Evolutionary conservation across 208 protist species (phyloP).

Genomic region (Lotmaria passim): DNA sequence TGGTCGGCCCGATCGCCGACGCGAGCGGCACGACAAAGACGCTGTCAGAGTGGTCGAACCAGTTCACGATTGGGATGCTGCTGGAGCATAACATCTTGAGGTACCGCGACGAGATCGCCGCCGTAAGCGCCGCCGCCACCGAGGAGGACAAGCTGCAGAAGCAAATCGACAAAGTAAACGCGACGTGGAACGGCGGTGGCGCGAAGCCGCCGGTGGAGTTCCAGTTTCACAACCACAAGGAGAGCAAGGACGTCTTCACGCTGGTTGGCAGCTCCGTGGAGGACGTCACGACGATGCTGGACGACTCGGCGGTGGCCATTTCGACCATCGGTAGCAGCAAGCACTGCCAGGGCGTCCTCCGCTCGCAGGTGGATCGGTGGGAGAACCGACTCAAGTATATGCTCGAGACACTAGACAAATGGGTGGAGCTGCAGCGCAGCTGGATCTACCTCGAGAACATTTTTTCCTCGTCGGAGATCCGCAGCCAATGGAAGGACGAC

Average conservation of each 20-base stretch:
- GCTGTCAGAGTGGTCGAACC: slow-evolving; percentile 75
- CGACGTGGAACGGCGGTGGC: slow-evolving; percentile 91
- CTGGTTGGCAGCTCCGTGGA: slow-evolving; percentile 91
- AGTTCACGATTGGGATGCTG: slow-evolving; percentile 92
- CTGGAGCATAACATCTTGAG: slow-evolving; percentile 87
- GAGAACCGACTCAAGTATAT: slow-evolving; percentile 94
- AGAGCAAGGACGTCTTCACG: slow-evolving; percentile 93
- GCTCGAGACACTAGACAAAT: slow-evolving; percentile 93
- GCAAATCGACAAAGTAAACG: slow-evolving; percentile 95
- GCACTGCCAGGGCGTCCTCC: slow-evolving; percentile 92
- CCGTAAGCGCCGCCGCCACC: slow-evolving; percentile 93
- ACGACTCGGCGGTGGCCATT: slow-evolving; percentile 92
- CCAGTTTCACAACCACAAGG: slow-evolving; percentile 94
- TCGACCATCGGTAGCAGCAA: slow-evolving; percentile 94
- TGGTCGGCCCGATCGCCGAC: slow-evolving; percentile 74
- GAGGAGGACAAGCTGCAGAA: slow-evolving; percentile 97
- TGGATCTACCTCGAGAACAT: slow-evolving; percentile 98
- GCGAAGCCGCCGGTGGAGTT: slow-evolving; percentile 94
- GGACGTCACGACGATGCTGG: slow-evolving; percentile 93
- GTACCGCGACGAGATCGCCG: slow-evolving; percentile 89
- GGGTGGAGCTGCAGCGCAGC: slow-evolving; percentile 95
- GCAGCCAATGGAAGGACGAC: slow-evolving; percentile 96
- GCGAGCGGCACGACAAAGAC: slow-evolving; percentile 59
- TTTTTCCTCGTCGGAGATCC: slow-evolving; percentile 95
- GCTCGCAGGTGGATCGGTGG: slow-evolving; percentile 95